Evolutionary conservation across 306 rosid genomes (phyloP).

Genomic region (Trifolium dubium): DNA sequence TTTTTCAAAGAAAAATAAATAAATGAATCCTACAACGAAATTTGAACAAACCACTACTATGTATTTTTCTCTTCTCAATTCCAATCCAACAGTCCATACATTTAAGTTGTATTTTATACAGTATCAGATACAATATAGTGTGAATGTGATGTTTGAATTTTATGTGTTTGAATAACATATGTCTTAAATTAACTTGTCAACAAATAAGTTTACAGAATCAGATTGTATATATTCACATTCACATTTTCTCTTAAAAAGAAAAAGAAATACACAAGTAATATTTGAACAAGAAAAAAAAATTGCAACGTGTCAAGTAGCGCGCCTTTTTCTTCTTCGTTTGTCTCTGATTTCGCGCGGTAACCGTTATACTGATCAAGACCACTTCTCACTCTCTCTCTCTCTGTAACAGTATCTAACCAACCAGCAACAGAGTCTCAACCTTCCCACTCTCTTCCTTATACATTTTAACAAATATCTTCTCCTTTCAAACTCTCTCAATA

Average conservation of each 20-base stretch:
- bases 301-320: conserved; percentile 14
- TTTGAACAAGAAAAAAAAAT: neutral
- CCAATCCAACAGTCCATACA: no score
- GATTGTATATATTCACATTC: neutral
- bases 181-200: no score
- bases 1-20: neutral
- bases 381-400: neutral
- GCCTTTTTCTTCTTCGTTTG: neutral
- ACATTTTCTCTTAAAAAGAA: no score
- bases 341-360: conserved; percentile 12
- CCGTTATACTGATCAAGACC: conserved; percentile 26
- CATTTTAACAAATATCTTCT: no score
- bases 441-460: neutral
- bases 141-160: no score
- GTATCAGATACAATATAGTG: no score
- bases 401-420: neutral
- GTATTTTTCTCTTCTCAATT: no score
- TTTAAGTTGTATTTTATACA: no score
- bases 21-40: neutral
- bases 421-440: neutral
- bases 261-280: neutral
- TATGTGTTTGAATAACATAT: no score
- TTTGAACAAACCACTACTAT: no score
- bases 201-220: neutral
- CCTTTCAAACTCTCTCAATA: no score